Conservation (phyloP, 2,329 filamentous ascomycete genomes). For the Catunica adiposa region DNA sequence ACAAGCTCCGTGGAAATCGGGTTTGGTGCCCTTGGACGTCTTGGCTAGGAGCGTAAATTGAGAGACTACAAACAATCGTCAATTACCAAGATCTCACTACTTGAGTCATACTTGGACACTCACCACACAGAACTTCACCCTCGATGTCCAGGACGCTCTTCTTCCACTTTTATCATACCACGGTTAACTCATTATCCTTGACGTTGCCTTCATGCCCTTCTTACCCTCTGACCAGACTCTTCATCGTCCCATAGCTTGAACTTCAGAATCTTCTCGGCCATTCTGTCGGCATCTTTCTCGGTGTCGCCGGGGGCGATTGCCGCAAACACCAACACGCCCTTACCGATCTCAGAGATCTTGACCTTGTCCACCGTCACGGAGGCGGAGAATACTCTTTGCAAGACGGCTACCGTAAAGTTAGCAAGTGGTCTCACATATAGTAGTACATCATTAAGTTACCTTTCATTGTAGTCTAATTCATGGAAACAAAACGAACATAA, state of each 20-base stretch:
- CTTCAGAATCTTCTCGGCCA: slow-evolving; percentile 76
- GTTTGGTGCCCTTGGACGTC: slow-evolving; percentile 91
- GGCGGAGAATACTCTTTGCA: slow-evolving; percentile 86
- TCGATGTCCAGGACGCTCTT: slow-evolving; percentile 70
- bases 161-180: slow-evolving; percentile 53
- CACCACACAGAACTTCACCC: slow-evolving; percentile 90
- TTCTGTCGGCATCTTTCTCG: slow-evolving; percentile 65
- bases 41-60: slow-evolving; percentile 89
- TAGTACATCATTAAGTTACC: not conserved
- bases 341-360: slow-evolving; percentile 77
- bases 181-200: not conserved
- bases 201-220: not conserved
- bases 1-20: slow-evolving; percentile 82
- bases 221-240: slow-evolving; percentile 43
- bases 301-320: slow-evolving; percentile 84
- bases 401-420: slow-evolving; percentile 46
- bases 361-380: slow-evolving; percentile 90
- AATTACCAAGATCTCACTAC: not conserved
- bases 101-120: slow-evolving; percentile 10
- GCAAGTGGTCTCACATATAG: not conserved
- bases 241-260: slow-evolving; percentile 85
- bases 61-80: slow-evolving; percentile 48
- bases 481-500: not conserved
- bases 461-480: not conserved
- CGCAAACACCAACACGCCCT: slow-evolving; percentile 78